Evolutionary conservation across 208 protist species (phyloP).

Genomic region (Leishmania lainsoni): DNA sequence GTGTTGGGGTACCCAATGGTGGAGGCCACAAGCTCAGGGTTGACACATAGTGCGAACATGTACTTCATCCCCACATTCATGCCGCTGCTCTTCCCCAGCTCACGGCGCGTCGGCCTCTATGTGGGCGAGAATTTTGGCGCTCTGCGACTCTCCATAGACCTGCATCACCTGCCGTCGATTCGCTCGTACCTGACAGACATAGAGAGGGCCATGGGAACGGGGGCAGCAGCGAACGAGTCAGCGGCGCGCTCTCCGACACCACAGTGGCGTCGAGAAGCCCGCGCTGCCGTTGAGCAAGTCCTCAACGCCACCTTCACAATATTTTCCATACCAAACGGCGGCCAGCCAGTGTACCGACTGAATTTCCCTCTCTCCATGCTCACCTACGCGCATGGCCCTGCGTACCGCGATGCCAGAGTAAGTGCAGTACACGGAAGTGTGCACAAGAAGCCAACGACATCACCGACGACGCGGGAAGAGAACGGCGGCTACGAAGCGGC

Average conservation of each 20-base stretch:
- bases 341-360: slow-evolving; percentile 42
- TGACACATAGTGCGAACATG: slow-evolving; percentile 74
- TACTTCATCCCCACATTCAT: slow-evolving; percentile 51
- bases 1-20: slow-evolving; percentile 69
- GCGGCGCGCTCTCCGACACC: background rate
- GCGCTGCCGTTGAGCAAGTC: slow-evolving; percentile 34
- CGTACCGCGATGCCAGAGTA: slow-evolving; percentile 37
- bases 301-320: slow-evolving; percentile 71
- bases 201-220: background rate
- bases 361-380: slow-evolving; percentile 65
- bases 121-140: slow-evolving; percentile 76
- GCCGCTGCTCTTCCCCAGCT: slow-evolving; percentile 43
- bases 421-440: slow-evolving; percentile 10
- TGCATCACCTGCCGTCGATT: slow-evolving; percentile 13
- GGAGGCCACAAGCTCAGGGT: slow-evolving; percentile 82
- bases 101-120: slow-evolving; percentile 60
- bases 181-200: slow-evolving; percentile 16
- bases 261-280: slow-evolving; percentile 14
- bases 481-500: background rate
- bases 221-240: background rate
- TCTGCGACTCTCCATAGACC: slow-evolving; percentile 43
- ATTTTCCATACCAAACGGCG: slow-evolving; percentile 48
- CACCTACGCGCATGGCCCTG: slow-evolving; percentile 39
- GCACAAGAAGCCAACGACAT: background rate
- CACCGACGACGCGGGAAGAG: background rate